Conservation (phyloP, 148 eudicot genomes). For the Rhododendron henanense region DNA sequence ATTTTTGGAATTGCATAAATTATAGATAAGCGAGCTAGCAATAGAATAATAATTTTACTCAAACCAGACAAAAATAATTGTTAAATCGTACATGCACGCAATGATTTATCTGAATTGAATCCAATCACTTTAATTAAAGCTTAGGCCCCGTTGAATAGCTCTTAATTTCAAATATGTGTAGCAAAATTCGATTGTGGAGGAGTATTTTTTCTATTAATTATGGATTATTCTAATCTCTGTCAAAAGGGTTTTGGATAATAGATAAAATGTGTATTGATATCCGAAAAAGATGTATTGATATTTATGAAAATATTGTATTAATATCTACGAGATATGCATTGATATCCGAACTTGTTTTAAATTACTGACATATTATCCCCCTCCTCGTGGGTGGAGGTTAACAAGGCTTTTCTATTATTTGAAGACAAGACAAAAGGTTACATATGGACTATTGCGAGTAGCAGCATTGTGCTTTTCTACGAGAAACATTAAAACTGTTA, state of each 20-base stretch:
- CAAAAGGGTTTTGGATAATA: too few species aligned
- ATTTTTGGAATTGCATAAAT: background rate
- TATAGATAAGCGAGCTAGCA: background rate
- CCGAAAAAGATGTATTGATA: too few species aligned
- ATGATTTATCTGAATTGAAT: background rate
- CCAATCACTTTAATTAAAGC: background rate
- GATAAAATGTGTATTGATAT: too few species aligned
- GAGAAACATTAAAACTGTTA: background rate
- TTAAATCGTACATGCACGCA: background rate
- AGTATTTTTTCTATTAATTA: background rate
- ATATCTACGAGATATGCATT: too few species aligned
- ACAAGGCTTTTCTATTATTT: too few species aligned
- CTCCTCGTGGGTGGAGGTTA: rapidly evolving
- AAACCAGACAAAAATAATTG: background rate
- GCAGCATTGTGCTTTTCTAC: background rate
- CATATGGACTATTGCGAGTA: background rate
- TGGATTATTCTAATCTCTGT: too few species aligned
- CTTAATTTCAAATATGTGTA: background rate
- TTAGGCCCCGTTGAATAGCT: background rate
- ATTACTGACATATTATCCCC: too few species aligned
- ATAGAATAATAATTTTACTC: background rate
- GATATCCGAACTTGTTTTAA: too few species aligned
- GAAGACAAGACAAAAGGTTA: too few species aligned
- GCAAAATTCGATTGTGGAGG: background rate
- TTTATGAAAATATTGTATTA: too few species aligned